Evolutionary conservation across 2,329 filamentous ascomycete genomes (phyloP), one percentile per base, ranked within the genome.

Genomic region (Dendrostoma leiphaemia): DNA sequence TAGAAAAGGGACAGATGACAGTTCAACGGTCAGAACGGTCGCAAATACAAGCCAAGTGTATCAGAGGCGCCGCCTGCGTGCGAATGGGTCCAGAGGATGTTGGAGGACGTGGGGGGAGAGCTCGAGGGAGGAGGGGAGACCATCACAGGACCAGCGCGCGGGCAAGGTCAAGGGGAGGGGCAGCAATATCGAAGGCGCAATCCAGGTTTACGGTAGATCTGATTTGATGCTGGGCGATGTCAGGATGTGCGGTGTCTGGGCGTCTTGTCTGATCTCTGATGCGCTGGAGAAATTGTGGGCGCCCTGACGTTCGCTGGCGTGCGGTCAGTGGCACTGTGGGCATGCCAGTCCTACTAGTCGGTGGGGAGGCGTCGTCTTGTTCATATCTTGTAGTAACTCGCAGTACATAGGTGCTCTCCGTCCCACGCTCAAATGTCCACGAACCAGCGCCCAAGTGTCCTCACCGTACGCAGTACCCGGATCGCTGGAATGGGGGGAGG

Each of bases 251-350:
- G 31, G 44, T 47, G 31, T 21, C 44, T 32, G 44, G 17, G 17
- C 19, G 9, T 9, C 19, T 17, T 24, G 17, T n/a, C 31, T 35
- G 19, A 9, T 3, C 44, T n/a, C 19, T 35, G 19, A 47, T 47
- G 44, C 44, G 44, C 46, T 48, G 46, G 46, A 48, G 21, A 26
- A 48, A 49, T 40, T 49, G 47, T 49, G 47, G 47, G 47, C 26
- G 47, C 45, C 24, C 47, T 38, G 47, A 28, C 44, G 12, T 41
- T 43, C 29, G 48, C 12, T 51, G 48, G 29, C 29, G 48, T 51
- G 37, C 32, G 28, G 19, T 43, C 28, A 6, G 21, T 43, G 28
- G 29, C 37, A 34, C 28, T 34, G 48, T 45, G n/a, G n/a, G 17
- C 10, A n/a, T 24, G 21, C 4, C 38, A 21, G 31, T 24, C 32